Evolutionary conservation across 2,329 filamentous ascomycete genomes (phyloP), one percentile per base, ranked within the genome.

Genomic region (Fonsecaea multimorphosa): DNA sequence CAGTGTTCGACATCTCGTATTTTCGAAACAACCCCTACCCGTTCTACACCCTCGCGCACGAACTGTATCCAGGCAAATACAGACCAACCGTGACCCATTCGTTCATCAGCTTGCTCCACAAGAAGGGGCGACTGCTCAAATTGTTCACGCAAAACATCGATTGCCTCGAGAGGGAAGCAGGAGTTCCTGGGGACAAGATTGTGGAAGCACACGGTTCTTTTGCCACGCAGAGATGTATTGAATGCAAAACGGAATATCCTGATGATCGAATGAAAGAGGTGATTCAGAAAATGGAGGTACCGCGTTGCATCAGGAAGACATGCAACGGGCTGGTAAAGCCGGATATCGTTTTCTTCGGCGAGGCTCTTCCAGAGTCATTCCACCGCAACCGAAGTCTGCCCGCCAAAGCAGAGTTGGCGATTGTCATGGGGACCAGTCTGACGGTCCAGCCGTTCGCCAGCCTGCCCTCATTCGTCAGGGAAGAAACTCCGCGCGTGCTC

Each of bases 131-230:
- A 46, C 81, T 99, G 27, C 81, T 90, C 70, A 95, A 93, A 82
- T 86, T 95, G 60, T 99, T 98, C 78, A 97, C 95, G 0, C 95
- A 99, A 76, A 99, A 99, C 75, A 98, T 99, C 71, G 95, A 99
- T 80, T 97, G 93, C 73, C 84, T 99, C 12, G 95, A 99, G 79
- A 87, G 93, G 24, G 85, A 87, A 71, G 95, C 94, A 12, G 95
- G 95, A 29, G 88, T 99, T 0, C 91, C 93, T 0, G 84, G 82
- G 0, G 88, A 94, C 1, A 88, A 86, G 77, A 93, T 99, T 57
- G 84, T 99, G 34, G 94, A 98, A 78, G 95, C 95, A 0, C 95
- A 99, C 77, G 95, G 95, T 53, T 97, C 92, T 76, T 99, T 98
- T 76, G 94, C 94, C 24, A 87, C 86, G 0, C 94, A 98, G 79